These are phyloP conservation scores for Tylopilus plumbeoviolaceoides DNA, from an alignment of 768 basidiomycete genomes.

Conservation along the genomic window DNA sequence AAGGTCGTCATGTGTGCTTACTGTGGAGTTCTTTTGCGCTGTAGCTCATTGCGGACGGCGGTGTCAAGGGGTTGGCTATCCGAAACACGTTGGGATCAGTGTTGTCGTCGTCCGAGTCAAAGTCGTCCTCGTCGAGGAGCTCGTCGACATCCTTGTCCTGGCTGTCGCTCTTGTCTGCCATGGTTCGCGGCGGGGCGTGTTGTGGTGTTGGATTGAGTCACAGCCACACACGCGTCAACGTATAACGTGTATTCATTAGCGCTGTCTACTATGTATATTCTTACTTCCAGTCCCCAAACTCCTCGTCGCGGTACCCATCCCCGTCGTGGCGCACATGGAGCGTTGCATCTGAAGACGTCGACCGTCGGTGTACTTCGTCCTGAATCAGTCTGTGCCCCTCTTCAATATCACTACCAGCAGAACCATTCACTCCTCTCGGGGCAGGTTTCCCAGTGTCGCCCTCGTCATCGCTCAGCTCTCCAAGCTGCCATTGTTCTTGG, in stretches of 20 bases:
- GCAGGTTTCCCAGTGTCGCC: constrained; percentile 35
- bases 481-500: constrained; percentile 61
- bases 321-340: constrained; percentile 21
- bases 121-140: constrained; percentile 36
- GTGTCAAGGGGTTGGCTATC: constrained; percentile 39
- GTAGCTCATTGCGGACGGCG: constrained; percentile 38
- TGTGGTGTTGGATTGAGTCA: background rate
- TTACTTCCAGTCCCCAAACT: constrained; percentile 34
- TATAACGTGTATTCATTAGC: background rate
- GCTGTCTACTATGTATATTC: background rate
- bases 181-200: too few species aligned
- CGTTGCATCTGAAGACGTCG: constrained; percentile 37
- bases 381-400: constrained; percentile 45
- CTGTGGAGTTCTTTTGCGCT: constrained; percentile 46
- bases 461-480: constrained; percentile 69
- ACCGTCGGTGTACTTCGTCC: constrained; percentile 29
- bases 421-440: constrained; percentile 16
- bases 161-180: constrained; percentile 17
- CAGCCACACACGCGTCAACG: constrained; percentile 9
- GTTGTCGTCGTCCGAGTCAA: constrained; percentile 38
- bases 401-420: constrained; percentile 19
- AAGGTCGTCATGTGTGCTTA: constrained; percentile 22
- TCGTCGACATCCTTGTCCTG: constrained; percentile 44
- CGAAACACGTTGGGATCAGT: constrained; percentile 40
- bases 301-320: too few species aligned